Evolutionary conservation across 768 basidiomycete genomes (phyloP).

Genomic region (Clitopilus passeckerianus): DNA sequence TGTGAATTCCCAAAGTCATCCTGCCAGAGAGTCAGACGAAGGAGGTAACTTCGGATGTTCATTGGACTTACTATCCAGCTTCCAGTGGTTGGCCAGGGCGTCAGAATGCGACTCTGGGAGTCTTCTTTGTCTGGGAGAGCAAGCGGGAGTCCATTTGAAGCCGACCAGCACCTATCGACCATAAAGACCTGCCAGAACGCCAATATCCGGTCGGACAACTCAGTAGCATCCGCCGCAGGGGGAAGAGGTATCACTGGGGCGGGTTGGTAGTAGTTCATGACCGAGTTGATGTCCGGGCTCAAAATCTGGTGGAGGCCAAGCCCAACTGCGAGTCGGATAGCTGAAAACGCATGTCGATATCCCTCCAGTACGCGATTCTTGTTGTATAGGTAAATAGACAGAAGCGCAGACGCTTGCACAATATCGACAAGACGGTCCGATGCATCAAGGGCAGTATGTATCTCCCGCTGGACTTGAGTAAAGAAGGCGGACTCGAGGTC

Average conservation of each 20-base stretch:
- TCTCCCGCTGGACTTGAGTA: conserved; percentile 42
- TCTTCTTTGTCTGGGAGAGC: conserved; percentile 47
- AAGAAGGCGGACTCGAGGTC: conserved; percentile 45
- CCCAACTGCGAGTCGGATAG: conserved; percentile 56
- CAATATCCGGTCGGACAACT: conserved; percentile 42
- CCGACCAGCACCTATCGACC: conserved; percentile 58
- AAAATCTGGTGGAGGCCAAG: conserved; percentile 55
- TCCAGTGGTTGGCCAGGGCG: conserved; percentile 41
- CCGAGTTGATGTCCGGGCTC: conserved; percentile 13
- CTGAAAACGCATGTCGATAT: conserved; percentile 55
- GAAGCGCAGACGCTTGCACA: conserved; percentile 55
- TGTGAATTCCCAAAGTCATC: conserved; percentile 6
- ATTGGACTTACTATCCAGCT: conserved; percentile 10
- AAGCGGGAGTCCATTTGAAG: conserved; percentile 47
- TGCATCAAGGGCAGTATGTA: conserved; percentile 47
- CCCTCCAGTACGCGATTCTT: conserved; percentile 54
- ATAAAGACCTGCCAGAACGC: conserved; percentile 62
- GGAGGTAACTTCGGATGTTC: conserved; percentile 4
- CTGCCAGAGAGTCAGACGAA: conserved; percentile 8
- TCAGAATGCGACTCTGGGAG: conserved; percentile 43
- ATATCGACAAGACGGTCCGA: conserved; percentile 54
- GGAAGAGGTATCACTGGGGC: conserved; percentile 21
- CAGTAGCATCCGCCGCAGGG: conserved; percentile 31
- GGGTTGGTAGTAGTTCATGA: conserved; percentile 7
- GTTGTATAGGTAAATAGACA: conserved; percentile 57